phyloP scores from a whole-genome alignment of 345 rosid species.

The Rubroshorea leprosula region DNA sequence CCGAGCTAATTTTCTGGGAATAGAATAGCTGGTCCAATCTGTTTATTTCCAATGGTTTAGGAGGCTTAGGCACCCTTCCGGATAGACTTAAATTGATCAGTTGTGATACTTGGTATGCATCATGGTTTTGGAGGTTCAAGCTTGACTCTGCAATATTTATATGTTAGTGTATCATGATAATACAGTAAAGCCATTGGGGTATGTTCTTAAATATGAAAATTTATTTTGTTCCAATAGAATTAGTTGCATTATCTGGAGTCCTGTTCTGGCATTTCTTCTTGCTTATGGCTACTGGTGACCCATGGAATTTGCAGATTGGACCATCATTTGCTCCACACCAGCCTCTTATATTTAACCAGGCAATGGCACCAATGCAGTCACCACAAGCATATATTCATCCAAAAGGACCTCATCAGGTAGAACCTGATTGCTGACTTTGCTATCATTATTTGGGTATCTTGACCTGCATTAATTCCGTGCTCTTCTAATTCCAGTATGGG shows the following conservation, averaged over 20 bases:
- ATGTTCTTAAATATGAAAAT: no score
- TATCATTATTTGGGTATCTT: no score
- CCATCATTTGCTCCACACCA: constrained; percentile 56
- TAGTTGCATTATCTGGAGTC: background rate
- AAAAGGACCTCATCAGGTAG: constrained; percentile 63
- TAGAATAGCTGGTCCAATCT: no score
- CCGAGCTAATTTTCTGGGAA: no score
- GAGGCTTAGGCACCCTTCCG: no score
- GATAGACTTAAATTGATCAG: no score
- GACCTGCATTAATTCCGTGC: background rate
- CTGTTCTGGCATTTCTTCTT: background rate
- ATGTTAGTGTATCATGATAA: no score
- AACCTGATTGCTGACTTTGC: background rate
- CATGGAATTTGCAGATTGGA: constrained; percentile 42
- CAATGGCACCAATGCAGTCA: constrained; percentile 43
- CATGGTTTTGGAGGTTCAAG: no score
- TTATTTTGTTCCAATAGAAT: background rate
- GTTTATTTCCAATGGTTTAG: no score
- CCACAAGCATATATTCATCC: constrained; percentile 70
- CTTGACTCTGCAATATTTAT: no score
- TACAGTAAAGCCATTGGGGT: no score
- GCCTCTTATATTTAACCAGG: constrained; percentile 55
- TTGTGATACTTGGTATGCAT: no score
- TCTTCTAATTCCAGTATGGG: constrained; percentile 41
- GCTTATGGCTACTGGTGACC: background rate